Percentiles rank a stretch among this genome's conserved stretches.
phyloP scores from a whole-genome alignment of 257 asterid species.

The Salvia rosmarinus region DNA sequence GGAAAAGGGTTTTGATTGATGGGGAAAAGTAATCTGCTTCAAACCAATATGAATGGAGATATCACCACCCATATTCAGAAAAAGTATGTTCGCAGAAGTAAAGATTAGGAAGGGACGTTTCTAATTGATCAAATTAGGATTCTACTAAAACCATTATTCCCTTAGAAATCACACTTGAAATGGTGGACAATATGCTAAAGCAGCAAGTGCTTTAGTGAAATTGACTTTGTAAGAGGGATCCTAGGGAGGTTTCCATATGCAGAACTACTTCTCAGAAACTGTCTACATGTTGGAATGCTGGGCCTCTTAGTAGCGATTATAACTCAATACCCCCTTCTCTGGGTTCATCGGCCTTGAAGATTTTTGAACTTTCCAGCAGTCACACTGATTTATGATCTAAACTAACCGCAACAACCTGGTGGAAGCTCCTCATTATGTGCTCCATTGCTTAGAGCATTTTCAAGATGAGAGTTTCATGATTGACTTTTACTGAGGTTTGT shows the following conservation, averaged over 20 bases:
- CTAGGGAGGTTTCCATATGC: background rate
- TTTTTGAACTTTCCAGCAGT: too few species aligned
- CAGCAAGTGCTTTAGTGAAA: background rate
- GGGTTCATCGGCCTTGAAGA: too few species aligned
- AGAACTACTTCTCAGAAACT: background rate
- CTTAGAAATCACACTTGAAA: background rate
- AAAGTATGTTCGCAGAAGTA: background rate
- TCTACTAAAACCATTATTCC: background rate
- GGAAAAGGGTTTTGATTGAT: too few species aligned
- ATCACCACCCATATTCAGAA: background rate
- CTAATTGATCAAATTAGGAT: background rate
- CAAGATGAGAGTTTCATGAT: background rate
- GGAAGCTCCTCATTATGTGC: too few species aligned
- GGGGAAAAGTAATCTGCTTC: too few species aligned
- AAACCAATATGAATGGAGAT: too few species aligned
- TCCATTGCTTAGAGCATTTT: background rate
- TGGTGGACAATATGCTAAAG: background rate
- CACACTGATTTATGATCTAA: too few species aligned
- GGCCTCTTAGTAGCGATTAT: background rate
- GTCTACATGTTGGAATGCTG: background rate
- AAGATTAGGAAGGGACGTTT: background rate
- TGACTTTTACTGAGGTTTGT: constrained; percentile 7
- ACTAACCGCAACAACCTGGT: too few species aligned
- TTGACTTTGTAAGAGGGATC: background rate
- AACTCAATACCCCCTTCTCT: too few species aligned